Evolutionary conservation across 768 basidiomycete genomes (phyloP).

Genomic region (Calvatia gigantea): DNA sequence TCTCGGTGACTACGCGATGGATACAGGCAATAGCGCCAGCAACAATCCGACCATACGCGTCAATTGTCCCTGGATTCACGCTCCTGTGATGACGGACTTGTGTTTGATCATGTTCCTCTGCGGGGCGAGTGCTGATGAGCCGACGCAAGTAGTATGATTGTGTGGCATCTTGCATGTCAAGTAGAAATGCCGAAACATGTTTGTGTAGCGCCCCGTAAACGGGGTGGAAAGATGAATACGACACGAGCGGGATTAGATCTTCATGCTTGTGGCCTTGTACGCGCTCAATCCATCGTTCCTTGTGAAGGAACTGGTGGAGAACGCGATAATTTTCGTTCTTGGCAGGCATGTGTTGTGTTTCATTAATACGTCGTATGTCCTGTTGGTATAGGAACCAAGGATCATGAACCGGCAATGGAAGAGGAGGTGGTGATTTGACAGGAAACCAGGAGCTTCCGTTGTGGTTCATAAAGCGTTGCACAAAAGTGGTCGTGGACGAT

Average conservation of each 20-base stretch:
- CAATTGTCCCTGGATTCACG: constrained; percentile 3
- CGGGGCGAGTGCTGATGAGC: constrained; percentile 13
- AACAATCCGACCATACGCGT: neutral
- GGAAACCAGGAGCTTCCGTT: constrained; percentile 2
- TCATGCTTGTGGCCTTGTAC: neutral
- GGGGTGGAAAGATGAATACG: neutral
- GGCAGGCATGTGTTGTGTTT: neutral
- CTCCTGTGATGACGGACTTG: neutral
- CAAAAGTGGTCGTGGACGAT: neutral
- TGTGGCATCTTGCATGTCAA: neutral
- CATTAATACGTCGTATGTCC: neutral
- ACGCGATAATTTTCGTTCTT: constrained; percentile 1
- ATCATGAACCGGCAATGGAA: neutral
- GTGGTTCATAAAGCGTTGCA: constrained; percentile 4
- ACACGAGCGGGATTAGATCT: neutral
- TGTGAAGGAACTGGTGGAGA: constrained; percentile 10
- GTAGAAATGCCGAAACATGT: neutral
- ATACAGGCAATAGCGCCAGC: neutral
- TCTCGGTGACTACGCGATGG: neutral
- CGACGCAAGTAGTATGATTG: constrained; percentile 3
- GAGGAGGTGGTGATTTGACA: neutral
- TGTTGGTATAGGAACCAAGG: neutral
- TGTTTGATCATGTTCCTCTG: constrained; percentile 8
- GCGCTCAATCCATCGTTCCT: constrained; percentile 10
- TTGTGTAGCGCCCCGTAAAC: neutral